phyloP scores from a whole-genome alignment of 495 filamentous ascomycete genomes.

The Talaromyces stipitatus region DNA sequence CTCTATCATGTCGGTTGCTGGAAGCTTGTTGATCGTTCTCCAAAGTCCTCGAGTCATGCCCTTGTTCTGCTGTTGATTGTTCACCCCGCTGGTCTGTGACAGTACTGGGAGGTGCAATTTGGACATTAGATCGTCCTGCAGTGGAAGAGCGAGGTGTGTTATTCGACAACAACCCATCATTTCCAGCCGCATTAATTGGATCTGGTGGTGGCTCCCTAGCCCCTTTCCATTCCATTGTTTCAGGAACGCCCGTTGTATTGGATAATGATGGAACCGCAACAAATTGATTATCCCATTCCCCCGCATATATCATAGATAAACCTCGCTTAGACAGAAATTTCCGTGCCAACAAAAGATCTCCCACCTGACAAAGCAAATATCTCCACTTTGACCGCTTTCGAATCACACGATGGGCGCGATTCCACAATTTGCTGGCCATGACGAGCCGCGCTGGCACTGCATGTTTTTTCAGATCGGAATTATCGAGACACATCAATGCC shows the following conservation, averaged over 20 bases:
- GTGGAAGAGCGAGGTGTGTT: neutral
- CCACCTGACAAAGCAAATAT: slow-evolving; percentile 18
- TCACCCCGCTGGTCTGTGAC: neutral
- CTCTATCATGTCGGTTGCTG: neutral
- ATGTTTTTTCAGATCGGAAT: slow-evolving; percentile 13
- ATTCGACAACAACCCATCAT: neutral
- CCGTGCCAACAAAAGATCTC: slow-evolving; percentile 21
- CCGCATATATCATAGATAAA: slow-evolving; percentile 20
- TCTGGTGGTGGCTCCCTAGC: neutral
- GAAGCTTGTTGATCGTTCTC: neutral
- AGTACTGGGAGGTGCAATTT: neutral
- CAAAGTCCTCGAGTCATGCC: neutral
- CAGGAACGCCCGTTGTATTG: neutral
- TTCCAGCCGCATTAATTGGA: neutral
- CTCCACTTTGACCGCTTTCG: slow-evolving; percentile 7
- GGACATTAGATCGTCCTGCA: neutral
- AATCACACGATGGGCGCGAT: slow-evolving; percentile 9
- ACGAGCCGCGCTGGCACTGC: slow-evolving; percentile 15
- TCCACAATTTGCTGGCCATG: slow-evolving; percentile 13
- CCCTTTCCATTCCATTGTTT: slow-evolving; percentile 15
- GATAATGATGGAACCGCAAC: slow-evolving; percentile 10
- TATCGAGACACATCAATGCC: slow-evolving; percentile 21
- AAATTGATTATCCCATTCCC: slow-evolving; percentile 22
- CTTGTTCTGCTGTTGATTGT: neutral
- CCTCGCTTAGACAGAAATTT: slow-evolving; percentile 19